Base-by-base conservation (phyloP, 2,329 filamentous ascomycete species). In the Dactylonectria macrodidyma region DNA sequence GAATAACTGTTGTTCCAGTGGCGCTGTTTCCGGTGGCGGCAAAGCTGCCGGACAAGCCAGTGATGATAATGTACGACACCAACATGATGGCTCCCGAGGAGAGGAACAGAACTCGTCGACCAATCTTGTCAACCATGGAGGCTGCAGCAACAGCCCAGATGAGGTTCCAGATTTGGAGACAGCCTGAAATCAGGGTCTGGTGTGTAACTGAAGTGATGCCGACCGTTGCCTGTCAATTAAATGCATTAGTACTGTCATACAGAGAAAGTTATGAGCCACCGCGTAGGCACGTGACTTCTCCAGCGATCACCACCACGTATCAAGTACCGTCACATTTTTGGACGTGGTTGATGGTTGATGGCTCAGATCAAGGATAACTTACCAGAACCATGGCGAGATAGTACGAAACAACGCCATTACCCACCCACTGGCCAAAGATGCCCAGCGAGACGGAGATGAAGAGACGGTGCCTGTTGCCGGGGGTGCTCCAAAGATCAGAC, bases 341-440 rank as follows among this genome's bases (percentile, higher is more conserved):
- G 41, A n/a, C 6, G 41, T 44, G 16, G 41, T 5, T 44, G 41
- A 44, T 44, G 16, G 41, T 5, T 44, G 41, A 44, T 44, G 16
- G 14, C 14, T 44, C n/a, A 6, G 26, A 55, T 14, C 36, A 10
- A 38, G 36, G 36, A 41, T 26, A 14, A 16, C 52, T 51, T 59
- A 58, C 72, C 12, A 84, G 76, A 19, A 84, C 77, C 22, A 78
- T 72, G 47, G 72, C 72, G 41, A 84, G 75, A 60, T 83, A 84
- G 71, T 83, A 84, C 0, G 76, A 79, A 19, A 84, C 76, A 0
- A 84, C 67, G 0, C 77, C 79, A 68, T 69, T 71, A 8, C 77
- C 77, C 3, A 54, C 59, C 77, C 77, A 79, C 58, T 78, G 76
- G 2, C 70, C 69, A 12, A 75, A 75, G n/a, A 73, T 60, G n/a